These are phyloP conservation scores for Protea cynaroides DNA, from an alignment of 164 flowering plant genomes.

Conservation along the genomic window DNA sequence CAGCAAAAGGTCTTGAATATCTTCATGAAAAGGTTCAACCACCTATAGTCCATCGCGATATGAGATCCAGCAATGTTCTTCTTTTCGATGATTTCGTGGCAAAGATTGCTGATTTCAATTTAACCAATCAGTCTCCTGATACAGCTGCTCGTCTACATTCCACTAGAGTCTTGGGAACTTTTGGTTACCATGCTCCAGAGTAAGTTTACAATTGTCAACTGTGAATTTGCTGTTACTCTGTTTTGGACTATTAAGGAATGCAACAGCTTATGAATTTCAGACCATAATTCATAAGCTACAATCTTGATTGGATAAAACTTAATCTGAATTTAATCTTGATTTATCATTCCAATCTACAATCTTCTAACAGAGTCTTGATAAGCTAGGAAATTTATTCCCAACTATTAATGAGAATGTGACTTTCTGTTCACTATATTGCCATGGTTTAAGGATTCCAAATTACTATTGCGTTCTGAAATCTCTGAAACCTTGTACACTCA, in stretches of 20 bases:
- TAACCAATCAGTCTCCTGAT: conserved; percentile 47
- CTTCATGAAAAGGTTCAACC: conserved; percentile 52
- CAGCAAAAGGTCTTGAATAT: conserved; percentile 52
- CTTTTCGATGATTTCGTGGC: conserved; percentile 41
- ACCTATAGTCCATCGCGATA: conserved; percentile 38
- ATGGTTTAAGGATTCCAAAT: too few species aligned
- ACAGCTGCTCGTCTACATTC: conserved; percentile 52
- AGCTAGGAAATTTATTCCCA: neutral
- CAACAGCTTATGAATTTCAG: too few species aligned
- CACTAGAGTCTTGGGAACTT: conserved; percentile 54
- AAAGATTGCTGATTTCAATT: conserved; percentile 48
- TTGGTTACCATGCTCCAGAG: conserved; percentile 64
- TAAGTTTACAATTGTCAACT: conserved; percentile 12
- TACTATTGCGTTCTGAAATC: neutral
- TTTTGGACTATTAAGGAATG: too few species aligned
- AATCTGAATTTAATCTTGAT: too few species aligned
- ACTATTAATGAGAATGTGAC: neutral
- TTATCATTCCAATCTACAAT: neutral
- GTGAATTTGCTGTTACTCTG: neutral
- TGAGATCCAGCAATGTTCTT: conserved; percentile 54
- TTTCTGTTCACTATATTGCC: neutral
- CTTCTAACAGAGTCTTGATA: neutral
- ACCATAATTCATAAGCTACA: too few species aligned
- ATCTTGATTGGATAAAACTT: too few species aligned
- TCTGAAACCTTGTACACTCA: neutral